Percentiles rank a stretch among this genome's conserved stretches.
phyloP scores from a whole-genome alignment of 345 rosid genomes.

The Trapa incisa region DNA sequence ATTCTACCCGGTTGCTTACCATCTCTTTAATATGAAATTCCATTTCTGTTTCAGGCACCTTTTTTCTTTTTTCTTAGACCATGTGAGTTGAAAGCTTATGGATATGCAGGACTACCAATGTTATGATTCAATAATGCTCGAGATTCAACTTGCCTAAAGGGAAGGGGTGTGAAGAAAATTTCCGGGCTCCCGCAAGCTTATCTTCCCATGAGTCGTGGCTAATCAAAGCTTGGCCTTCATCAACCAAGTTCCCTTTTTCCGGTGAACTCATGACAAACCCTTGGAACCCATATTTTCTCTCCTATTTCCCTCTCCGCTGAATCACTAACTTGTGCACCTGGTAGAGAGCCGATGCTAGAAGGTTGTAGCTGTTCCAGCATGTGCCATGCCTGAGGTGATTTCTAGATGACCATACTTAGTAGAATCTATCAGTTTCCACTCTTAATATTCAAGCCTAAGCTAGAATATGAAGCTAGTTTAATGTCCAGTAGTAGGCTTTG shows the following conservation, averaged over 20 bases:
- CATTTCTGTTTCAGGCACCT: not conserved
- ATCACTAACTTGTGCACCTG: constrained; percentile 6
- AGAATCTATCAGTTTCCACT: not conserved
- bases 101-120: not conserved
- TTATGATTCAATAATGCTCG: not conserved
- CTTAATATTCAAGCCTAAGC: not conserved
- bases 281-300: not conserved
- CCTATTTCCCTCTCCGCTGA: too few relatives aligned
- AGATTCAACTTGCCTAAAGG: not conserved
- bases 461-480: not conserved
- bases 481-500: too few relatives aligned
- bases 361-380: not conserved
- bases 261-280: not conserved
- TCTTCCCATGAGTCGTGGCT: not conserved
- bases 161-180: not conserved
- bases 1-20: not conserved
- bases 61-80: not conserved
- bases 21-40: not conserved
- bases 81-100: not conserved
- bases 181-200: not conserved
- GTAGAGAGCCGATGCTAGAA: not conserved
- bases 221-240: not conserved
- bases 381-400: constrained; percentile 6
- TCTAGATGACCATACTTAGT: not conserved
- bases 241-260: not conserved